Evolutionary conservation across 2,329 filamentous ascomycete species (phyloP), one percentile per base, ranked within the genome.

Genomic region (Metarhizium anisopliae): DNA sequence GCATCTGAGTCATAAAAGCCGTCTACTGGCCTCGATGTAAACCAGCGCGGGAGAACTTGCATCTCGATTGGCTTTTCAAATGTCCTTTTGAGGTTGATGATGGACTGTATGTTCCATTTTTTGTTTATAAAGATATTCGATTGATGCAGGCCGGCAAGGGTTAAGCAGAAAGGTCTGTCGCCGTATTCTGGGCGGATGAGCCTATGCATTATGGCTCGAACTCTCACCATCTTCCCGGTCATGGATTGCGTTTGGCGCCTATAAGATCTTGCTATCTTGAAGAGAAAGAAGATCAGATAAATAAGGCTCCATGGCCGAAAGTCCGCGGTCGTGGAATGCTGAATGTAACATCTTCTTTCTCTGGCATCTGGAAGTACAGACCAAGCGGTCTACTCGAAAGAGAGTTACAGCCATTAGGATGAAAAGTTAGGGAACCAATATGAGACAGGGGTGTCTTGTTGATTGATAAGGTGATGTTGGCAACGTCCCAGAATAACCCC

Each of bases 121-220:
- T 63, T 47, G 47, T 70, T 64, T 16, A 69, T 63, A 30, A 70
- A 67, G 4, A 69, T 68, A 53, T 74, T 74, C 40, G 66, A 69
- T 32, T 65, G 59, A 50, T 72, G 70, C 16, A 73, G 55, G 56
- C 74, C 69, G 29, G 67, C 71, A 1, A 74, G 63, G 1, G 52
- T 60, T 35, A 66, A 60, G 20, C 65, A 54, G 52, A 70, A 73
- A 5, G 67, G 69, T 2, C 69, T 67, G 18, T 66, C 50, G 4
- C 67, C 61, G 13, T 59, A 54, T 13, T 62, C 54, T 4, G 59
- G 56, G 14, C 54, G 54, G 20, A 63, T 57, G 14, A 63, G 67
- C 6, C 59, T 56, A 11, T 59, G 61, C 38, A 62, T 50, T 16
- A 60, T 55, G 4, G 62, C 63, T 54, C 66, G 62, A 62, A 72